A percentile compares a stretch with the other conserved stretches of the same genome.
These are phyloP conservation scores for Bacterosira constricta DNA, from an alignment of 108 stramenopile species.

Conservation along the genomic window DNA sequence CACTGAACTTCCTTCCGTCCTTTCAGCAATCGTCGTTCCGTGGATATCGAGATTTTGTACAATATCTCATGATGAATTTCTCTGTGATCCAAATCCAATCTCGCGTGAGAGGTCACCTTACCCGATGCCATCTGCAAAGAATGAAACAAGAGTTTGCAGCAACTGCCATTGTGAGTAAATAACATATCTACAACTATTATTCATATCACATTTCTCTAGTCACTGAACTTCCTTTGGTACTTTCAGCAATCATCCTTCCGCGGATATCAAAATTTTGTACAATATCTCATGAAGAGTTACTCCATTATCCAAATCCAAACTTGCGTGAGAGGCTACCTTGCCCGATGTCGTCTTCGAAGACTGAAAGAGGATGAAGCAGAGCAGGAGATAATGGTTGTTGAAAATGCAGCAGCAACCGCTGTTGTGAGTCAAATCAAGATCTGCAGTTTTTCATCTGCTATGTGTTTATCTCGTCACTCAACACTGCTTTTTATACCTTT, in stretches of 20 bases:
- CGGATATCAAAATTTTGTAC: not conserved
- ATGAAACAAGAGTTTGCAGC: not conserved
- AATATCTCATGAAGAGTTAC: not conserved
- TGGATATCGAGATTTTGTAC: not conserved
- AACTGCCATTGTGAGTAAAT: not conserved
- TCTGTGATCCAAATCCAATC: not conserved
- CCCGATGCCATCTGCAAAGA: not conserved
- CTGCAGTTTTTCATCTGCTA: not conserved
- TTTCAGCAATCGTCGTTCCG: not conserved
- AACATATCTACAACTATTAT: no score
- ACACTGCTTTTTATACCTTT: not conserved
- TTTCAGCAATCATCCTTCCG: not conserved
- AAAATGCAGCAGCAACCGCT: not conserved
- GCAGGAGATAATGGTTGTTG: no score
- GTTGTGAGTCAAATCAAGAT: not conserved
- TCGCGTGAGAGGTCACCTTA: not conserved
- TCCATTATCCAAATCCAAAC: not conserved
- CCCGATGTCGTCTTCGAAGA: not conserved
- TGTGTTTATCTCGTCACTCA: not conserved
- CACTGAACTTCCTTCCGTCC: not conserved
- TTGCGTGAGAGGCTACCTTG: slow-evolving; percentile 1
- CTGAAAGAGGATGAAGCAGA: not conserved
- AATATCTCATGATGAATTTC: not conserved
- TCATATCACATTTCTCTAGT: not conserved
- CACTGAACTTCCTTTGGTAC: not conserved